Evolutionary conservation across 176 grass and related monocot genomes (phyloP).

Genomic region (Aegilops longissima): DNA sequence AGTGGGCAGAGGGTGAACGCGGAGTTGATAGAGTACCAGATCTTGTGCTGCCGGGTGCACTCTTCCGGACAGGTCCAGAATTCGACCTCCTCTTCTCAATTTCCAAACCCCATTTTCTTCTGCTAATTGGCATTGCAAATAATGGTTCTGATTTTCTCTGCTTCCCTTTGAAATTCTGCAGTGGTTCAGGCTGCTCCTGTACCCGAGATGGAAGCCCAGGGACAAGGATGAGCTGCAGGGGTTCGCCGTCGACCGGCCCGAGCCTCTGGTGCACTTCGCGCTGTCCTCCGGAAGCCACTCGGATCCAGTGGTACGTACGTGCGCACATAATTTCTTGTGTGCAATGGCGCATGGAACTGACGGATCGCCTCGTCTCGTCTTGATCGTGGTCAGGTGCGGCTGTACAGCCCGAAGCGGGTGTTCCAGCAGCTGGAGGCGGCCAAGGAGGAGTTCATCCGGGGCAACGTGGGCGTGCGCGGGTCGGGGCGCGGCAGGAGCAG

Average conservation of each 20-base stretch:
- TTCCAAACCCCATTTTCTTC: not conserved
- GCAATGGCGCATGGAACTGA: not conserved
- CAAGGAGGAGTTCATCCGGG: constrained; percentile 76
- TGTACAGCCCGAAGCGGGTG: constrained; percentile 68
- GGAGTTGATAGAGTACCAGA: constrained; percentile 70
- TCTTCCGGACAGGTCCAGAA: constrained; percentile 60
- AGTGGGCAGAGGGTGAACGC: constrained; percentile 65
- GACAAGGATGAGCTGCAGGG: constrained; percentile 66
- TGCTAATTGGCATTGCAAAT: not conserved
- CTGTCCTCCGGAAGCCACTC: constrained; percentile 82
- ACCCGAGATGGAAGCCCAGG: constrained; percentile 65
- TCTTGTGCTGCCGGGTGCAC: constrained; percentile 66
- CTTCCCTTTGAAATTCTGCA: constrained; percentile 23
- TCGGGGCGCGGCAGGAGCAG: constrained; percentile 23
- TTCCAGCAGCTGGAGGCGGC: constrained; percentile 70
- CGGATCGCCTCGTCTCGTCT: not conserved
- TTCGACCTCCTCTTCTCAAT: not conserved
- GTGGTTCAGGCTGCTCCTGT: constrained; percentile 73
- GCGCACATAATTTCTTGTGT: not conserved
- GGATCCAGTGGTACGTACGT: constrained; percentile 62
- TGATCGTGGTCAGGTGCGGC: constrained; percentile 44
- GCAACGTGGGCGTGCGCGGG: constrained; percentile 48
- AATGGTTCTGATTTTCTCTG: not conserved
- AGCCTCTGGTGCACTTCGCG: constrained; percentile 86
- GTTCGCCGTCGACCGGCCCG: constrained; percentile 55